Conservation (phyloP, 495 filamentous ascomycete species). For the Hypoxylon cercidicola region DNA sequence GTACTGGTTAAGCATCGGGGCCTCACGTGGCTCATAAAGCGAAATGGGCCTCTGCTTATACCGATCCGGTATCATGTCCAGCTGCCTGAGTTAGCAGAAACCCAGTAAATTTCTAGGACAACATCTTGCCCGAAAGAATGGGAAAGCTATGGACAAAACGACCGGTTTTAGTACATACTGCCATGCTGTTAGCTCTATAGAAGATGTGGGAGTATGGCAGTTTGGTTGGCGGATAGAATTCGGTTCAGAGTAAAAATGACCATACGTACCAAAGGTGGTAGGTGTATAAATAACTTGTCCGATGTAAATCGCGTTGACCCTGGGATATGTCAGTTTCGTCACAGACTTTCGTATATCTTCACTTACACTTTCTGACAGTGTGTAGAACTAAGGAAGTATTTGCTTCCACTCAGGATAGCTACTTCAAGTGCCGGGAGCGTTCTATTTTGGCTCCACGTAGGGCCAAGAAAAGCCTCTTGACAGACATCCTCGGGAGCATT, state of each 20-base stretch:
- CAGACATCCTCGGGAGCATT: slow-evolving; percentile 69
- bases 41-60: slow-evolving; percentile 79
- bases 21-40: slow-evolving; percentile 72
- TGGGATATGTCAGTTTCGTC: slow-evolving; percentile 30
- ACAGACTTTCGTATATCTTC: not conserved
- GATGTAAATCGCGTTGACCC: slow-evolving; percentile 73
- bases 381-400: slow-evolving; percentile 71
- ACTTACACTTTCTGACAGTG: slow-evolving; percentile 73
- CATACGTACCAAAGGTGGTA: slow-evolving; percentile 59
- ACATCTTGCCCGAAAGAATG: not conserved
- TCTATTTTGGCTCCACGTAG: slow-evolving; percentile 62
- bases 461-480: slow-evolving; percentile 56
- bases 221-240: not conserved
- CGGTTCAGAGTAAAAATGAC: not conserved
- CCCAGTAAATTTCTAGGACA: not conserved
- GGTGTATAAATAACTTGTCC: slow-evolving; percentile 77
- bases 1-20: slow-evolving; percentile 77
- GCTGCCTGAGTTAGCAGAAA: slow-evolving; percentile 35
- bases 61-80: slow-evolving; percentile 77
- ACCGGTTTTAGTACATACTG: slow-evolving; percentile 23
- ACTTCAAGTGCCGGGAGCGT: slow-evolving; percentile 76
- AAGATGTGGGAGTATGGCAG: not conserved
- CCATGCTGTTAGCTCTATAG: slow-evolving; percentile 18
- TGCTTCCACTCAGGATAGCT: slow-evolving; percentile 75
- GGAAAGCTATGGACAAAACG: not conserved